Base-by-base conservation (phyloP, 176 grass and related monocot genomes). In the Eremochloa ophiuroides region DNA sequence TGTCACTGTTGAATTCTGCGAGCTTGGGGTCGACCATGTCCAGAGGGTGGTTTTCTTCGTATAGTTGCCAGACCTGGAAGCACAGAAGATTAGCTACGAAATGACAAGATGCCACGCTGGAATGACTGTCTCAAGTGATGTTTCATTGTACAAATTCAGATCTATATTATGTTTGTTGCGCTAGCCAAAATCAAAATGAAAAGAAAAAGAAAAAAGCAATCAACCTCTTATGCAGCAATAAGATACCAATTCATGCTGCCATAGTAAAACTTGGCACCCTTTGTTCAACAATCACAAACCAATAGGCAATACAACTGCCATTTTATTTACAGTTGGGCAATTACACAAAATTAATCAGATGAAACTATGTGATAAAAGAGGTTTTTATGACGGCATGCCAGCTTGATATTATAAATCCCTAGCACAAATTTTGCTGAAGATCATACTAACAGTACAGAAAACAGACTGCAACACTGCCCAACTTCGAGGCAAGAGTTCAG, bases 1-100 rank as follows among this genome's bases (percentile, higher is more conserved):
- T 82, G 29, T 70, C 81, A 10, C 33, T 25, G 27, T 89, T 29
- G 33, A 81, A 87, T 31, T 83, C 91, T 7, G 39, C 10, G 4
- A 95, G 56, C 66, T 43, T 81, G 1, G 71, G 70, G 59, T 95
- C 93, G 2, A 90, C 31, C 6, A 92, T 18, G 18, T 90, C 87
- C 9, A 95, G 22, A 4, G 82, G 82, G 4, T 30, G 75, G 2
- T 74, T 41, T 28, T 88, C 44, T 50, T 95, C 93, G 10, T 90
- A 86, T 79, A 95, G 76, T 56, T 73, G 74, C 93, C 93, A 95
- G 2, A 84, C 90, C 93, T 95, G 71, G 3, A 55, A 72, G 8
- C 10, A 35, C 71, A 40, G 51, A 61, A 25, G n/a, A n/a, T 4
- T 25, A 58, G 53, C 9, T 53, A 47, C 0, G n/a, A 14, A 2